phyloP scores from a whole-genome alignment of 805 yeast species.

The Yamadazyma olivae region DNA sequence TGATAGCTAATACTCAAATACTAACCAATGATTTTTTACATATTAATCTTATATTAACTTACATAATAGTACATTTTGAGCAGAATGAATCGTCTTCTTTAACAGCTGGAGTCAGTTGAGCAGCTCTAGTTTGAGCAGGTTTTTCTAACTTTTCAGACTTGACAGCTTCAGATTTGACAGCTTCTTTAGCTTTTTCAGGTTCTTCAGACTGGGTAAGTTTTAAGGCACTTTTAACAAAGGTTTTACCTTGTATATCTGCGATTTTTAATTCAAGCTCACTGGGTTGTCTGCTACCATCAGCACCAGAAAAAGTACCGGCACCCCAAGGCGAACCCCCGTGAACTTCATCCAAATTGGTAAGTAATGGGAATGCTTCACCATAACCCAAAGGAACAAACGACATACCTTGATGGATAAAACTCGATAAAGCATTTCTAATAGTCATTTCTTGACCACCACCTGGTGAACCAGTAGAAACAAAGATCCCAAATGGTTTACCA shows the following conservation, averaged over 20 bases:
- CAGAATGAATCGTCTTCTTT: constrained; percentile 15
- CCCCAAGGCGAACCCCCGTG: constrained; percentile 91
- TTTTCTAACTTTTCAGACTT: constrained; percentile 3
- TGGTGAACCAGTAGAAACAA: constrained; percentile 67
- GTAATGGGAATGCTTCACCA: constrained; percentile 24
- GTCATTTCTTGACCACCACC: constrained; percentile 85
- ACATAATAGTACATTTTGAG: constrained; percentile 19
- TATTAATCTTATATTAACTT: background rate
- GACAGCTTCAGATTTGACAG: background rate
- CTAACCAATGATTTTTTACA: no score
- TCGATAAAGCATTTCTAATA: constrained; percentile 54
- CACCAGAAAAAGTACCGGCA: constrained; percentile 74
- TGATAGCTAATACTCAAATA: no score
- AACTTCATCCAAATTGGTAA: constrained; percentile 58
- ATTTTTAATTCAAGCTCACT: constrained; percentile 59
- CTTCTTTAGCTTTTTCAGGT: constrained; percentile 4
- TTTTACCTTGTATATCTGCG: constrained; percentile 65
- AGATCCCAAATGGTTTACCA: constrained; percentile 76
- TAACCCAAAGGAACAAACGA: constrained; percentile 79
- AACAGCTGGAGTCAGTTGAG: constrained; percentile 14
- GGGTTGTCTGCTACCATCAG: constrained; percentile 73
- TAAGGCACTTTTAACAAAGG: constrained; percentile 36
- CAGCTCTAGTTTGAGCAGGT: constrained; percentile 6
- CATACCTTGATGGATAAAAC: constrained; percentile 75
- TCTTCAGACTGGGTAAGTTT: constrained; percentile 13